These are phyloP conservation scores for Tetrahymena malaccensis DNA, from an alignment of 73 alveolate genomes.

Conservation along the genomic window DNA sequence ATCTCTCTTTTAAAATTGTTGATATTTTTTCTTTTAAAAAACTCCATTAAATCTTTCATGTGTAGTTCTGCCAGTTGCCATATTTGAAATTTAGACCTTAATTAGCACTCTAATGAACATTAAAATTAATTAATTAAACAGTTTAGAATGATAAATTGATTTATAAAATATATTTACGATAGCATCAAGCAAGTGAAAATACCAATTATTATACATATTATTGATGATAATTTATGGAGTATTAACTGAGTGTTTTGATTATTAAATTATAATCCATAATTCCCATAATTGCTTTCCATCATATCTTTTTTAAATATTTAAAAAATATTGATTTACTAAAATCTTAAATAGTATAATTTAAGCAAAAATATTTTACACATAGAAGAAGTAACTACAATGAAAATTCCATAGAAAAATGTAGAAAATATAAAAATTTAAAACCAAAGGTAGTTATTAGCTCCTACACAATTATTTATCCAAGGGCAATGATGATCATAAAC, in stretches of 20 bases:
- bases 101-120: background rate
- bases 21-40: background rate
- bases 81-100: background rate
- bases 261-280: background rate
- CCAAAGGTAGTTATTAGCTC: background rate
- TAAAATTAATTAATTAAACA: background rate
- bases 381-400: background rate
- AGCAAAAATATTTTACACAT: background rate
- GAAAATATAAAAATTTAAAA: background rate
- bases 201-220: background rate
- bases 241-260: background rate
- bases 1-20: background rate
- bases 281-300: background rate
- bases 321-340: background rate
- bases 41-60: background rate
- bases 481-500: conserved; percentile 44
- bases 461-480: conserved; percentile 35
- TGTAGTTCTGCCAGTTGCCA: background rate
- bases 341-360: background rate
- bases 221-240: background rate
- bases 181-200: background rate
- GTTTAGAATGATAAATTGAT: background rate
- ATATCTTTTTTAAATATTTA: background rate
- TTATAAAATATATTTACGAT: background rate
- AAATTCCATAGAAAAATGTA: background rate